These are phyloP conservation scores for Neofusicoccum parvum DNA, from an alignment of 2,329 filamentous ascomycete species.

Conservation along the genomic window DNA sequence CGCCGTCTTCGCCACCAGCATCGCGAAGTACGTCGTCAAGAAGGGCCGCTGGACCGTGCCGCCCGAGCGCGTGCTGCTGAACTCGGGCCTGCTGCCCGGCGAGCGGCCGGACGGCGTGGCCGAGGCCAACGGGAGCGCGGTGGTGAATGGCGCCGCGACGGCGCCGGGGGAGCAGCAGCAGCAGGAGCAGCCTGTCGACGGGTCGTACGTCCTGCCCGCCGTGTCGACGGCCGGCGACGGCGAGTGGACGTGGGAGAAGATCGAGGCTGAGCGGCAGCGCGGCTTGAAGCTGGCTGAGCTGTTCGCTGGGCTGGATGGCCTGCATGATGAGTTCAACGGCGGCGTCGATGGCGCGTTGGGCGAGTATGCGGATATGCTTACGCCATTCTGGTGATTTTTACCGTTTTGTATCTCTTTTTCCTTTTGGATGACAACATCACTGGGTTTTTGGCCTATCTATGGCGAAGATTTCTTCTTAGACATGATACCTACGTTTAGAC, in stretches of 20 bases:
- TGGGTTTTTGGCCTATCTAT: neutral
- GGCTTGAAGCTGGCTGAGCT: constrained; percentile 58
- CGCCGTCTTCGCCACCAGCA: constrained; percentile 52
- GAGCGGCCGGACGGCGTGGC: constrained; percentile 49
- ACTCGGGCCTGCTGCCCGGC: constrained; percentile 77
- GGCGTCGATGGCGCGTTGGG: constrained; percentile 47
- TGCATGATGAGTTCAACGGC: constrained; percentile 55
- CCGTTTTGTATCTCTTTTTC: neutral
- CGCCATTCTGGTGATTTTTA: constrained; percentile 13
- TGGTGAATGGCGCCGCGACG: too few species aligned
- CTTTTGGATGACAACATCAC: neutral
- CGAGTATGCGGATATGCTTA: constrained; percentile 42
- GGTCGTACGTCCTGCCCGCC: constrained; percentile 26
- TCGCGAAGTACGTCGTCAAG: constrained; percentile 55
- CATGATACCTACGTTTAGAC: constrained; percentile 13
- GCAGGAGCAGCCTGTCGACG: constrained; percentile 20
- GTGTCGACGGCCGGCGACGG: constrained; percentile 31
- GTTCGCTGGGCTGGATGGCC: constrained; percentile 56
- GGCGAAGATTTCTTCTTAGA: neutral
- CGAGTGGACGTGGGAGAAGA: constrained; percentile 62
- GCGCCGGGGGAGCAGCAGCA: too few species aligned
- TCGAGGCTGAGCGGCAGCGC: constrained; percentile 59
- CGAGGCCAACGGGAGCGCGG: constrained; percentile 21
- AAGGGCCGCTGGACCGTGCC: constrained; percentile 74
- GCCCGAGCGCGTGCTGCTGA: constrained; percentile 72